Evolutionary conservation across 371 early-diverging fungal genomes (phyloP), one percentile per base, ranked within the genome.

Genomic region (Mucor saturninus): DNA sequence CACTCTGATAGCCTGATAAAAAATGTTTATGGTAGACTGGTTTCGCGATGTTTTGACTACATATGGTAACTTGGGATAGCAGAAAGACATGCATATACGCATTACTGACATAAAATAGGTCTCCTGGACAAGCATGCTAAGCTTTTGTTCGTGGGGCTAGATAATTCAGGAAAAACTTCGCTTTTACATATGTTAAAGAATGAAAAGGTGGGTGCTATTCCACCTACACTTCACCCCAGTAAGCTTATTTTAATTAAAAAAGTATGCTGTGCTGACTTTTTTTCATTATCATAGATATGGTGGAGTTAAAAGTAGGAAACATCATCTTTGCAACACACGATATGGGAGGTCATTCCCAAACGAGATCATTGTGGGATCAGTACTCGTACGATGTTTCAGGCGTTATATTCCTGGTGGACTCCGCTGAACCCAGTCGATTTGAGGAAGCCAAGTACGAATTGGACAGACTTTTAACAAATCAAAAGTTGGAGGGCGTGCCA

Each of bases 101-200:
- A 8, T 8, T 8, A 35, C 8, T 35, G 35, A 35, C 43, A 42
- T n/a, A 14, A 10, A 10, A 9, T 74, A 95, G 98, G 98, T 62
- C 89, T 98, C 66, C 83, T 95, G 68, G 95, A 97, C 83, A 98
- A 98, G 86, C 95, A 95, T 74, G 98, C 99, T 56, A 97, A 96
- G 80, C 95, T 99, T 71, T 86, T 99, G 48, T 99, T 99, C 85
- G 87, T 99, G 59, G 99, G 99, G 40, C 89, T 99, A 57, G 99
- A 99, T 77, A 99, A 99, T 86, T 98, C 99, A 58, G 99, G 99
- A 56, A 99, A 99, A 82, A 99, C 99, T 5, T 99, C 99, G 42
- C 86, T 99, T 38, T 88, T 99, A 38, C 98, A 98, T 84, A 97
- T 99, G 95, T 85, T 99, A 68, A 99, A 99, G 86, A 97, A 95